Evolutionary conservation across 805 yeast genomes (phyloP).

Genomic region (Spathaspora sp.): DNA sequence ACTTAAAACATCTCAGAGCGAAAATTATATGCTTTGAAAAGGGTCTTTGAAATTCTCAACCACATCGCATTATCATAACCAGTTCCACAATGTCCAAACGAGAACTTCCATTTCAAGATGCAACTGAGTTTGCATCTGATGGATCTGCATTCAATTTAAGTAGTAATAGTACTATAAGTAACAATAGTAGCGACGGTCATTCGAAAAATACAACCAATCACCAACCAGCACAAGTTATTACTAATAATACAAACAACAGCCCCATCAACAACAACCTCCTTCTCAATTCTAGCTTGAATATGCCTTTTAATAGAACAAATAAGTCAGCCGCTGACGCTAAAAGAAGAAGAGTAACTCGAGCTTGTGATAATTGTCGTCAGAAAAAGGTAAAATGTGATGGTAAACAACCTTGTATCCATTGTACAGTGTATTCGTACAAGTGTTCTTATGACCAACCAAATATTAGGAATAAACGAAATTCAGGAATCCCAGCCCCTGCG

Average conservation of each 20-base stretch:
- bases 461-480: slow-evolving; percentile 44
- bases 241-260: neutral
- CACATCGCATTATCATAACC: neutral
- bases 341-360: slow-evolving; percentile 65
- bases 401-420: slow-evolving; percentile 71
- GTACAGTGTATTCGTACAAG: slow-evolving; percentile 81
- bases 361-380: slow-evolving; percentile 72
- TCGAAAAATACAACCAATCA: neutral
- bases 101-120: neutral
- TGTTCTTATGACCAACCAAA: slow-evolving; percentile 85
- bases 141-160: neutral
- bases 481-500: slow-evolving; percentile 27
- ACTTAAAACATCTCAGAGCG: neutral
- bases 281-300: no score
- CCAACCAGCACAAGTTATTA: no score
- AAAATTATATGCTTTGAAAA: neutral
- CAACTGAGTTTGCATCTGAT: neutral
- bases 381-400: slow-evolving; percentile 83
- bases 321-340: slow-evolving; percentile 26
- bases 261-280: neutral
- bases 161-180: neutral
- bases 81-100: neutral
- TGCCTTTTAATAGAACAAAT: neutral
- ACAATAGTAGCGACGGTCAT: neutral
- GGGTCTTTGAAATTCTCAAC: neutral